Percentiles rank a stretch among this genome's conserved stretches.
These are phyloP conservation scores for Phytophthora cryptogea DNA, from an alignment of 352 stramenopile genomes.

Conservation along the genomic window DNA sequence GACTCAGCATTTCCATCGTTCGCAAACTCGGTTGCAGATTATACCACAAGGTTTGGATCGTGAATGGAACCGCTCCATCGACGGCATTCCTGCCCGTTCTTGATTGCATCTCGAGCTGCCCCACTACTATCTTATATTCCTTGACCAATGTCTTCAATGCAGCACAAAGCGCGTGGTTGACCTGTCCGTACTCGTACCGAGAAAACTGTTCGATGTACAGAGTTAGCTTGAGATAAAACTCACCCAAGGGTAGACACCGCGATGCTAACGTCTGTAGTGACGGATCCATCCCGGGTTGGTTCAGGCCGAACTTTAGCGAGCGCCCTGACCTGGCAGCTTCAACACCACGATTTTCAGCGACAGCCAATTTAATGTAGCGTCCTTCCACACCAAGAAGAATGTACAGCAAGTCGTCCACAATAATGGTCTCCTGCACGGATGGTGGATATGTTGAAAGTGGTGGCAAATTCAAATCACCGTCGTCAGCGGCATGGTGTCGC, in stretches of 20 bases:
- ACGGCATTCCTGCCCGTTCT: constrained; percentile 22
- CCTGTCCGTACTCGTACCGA: constrained; percentile 92
- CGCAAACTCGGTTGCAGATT: constrained; percentile 91
- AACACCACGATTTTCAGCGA: constrained; percentile 44
- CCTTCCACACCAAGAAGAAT: constrained; percentile 81
- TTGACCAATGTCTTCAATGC: constrained; percentile 91
- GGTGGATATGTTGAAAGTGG: constrained; percentile 76
- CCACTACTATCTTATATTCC: constrained; percentile 94
- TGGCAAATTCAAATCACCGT: constrained; percentile 51
- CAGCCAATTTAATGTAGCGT: constrained; percentile 77
- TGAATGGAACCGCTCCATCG: constrained; percentile 46
- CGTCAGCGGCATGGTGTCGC: constrained; percentile 42
- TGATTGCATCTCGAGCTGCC: constrained; percentile 88
- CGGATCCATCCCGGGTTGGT: constrained; percentile 81
- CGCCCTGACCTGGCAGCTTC: constrained; percentile 32
- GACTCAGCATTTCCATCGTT: constrained; percentile 92
- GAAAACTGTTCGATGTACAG: constrained; percentile 85
- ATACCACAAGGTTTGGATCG: constrained; percentile 93
- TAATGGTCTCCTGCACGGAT: constrained; percentile 78
- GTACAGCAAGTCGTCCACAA: constrained; percentile 87
- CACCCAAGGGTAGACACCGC: constrained; percentile 69
- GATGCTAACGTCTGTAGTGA: constrained; percentile 73
- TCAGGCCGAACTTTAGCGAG: constrained; percentile 68
- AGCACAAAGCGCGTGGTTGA: constrained; percentile 94
- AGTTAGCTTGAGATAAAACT: constrained; percentile 78